A percentile compares a stretch with the other conserved stretches of the same genome.
phyloP scores from a whole-genome alignment of 768 basidiomycete genomes.

The Auricularia sp. region DNA sequence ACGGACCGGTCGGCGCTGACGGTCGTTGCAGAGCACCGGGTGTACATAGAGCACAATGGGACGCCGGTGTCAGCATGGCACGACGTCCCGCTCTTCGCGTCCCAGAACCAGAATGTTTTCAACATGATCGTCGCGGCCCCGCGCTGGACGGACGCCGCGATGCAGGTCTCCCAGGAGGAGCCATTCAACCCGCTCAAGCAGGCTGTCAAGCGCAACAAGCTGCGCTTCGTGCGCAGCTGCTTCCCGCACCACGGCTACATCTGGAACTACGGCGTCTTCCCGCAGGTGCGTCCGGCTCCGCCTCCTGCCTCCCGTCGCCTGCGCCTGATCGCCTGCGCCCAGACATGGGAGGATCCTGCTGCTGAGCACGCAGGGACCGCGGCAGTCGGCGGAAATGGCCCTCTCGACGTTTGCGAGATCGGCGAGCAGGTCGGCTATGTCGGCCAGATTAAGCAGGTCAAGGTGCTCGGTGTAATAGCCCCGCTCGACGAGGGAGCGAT shows the following conservation, averaged over 20 bases:
- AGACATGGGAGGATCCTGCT: slow-evolving; percentile 96
- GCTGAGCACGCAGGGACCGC: slow-evolving; percentile 90
- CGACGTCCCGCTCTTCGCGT: slow-evolving; percentile 96
- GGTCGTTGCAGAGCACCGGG: slow-evolving; percentile 68
- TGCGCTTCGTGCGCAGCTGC: slow-evolving; percentile 98
- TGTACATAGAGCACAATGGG: slow-evolving; percentile 86
- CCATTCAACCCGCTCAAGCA: slow-evolving; percentile 99
- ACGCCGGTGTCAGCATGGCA: slow-evolving; percentile 81
- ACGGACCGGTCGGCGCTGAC: too few species aligned
- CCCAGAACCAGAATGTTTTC: slow-evolving; percentile 87
- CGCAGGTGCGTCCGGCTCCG: slow-evolving; percentile 51
- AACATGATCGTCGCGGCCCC: slow-evolving; percentile 99
- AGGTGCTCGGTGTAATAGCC: slow-evolving; percentile 99
- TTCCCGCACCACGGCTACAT: slow-evolving; percentile 99
- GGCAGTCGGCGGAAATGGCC: slow-evolving; percentile 97
- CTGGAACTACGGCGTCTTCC: slow-evolving; percentile 99
- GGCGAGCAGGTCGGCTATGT: slow-evolving; percentile 96
- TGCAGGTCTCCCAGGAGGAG: slow-evolving; percentile 99
- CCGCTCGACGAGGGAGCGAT: slow-evolving; percentile 98
- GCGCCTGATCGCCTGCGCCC: slow-evolving; percentile 20
- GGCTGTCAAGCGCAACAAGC: slow-evolving; percentile 91
- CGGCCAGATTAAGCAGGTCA: slow-evolving; percentile 99
- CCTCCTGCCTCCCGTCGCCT: neutral
- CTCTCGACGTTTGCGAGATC: slow-evolving; percentile 98
- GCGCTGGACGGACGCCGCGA: slow-evolving; percentile 99